Conservation (phyloP, 345 rosid genomes). For the Sisymbrium irio region DNA sequence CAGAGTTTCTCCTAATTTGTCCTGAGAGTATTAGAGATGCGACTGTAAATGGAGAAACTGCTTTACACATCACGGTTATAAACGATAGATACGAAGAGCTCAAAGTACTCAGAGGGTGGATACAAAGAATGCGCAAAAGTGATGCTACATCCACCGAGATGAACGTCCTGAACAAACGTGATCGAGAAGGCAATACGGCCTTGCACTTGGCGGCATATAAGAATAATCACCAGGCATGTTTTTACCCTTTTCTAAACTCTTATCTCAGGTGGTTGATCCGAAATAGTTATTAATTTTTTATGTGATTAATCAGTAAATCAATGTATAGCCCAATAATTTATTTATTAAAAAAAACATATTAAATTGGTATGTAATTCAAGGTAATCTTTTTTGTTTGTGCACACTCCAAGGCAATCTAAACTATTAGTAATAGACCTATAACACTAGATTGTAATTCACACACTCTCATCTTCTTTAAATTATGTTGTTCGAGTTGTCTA, state of each 20-base stretch:
- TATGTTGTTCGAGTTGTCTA: background rate
- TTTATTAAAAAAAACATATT: too few relatives aligned
- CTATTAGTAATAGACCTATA: too few relatives aligned
- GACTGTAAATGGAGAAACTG: conserved; percentile 11
- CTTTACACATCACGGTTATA: conserved; percentile 9
- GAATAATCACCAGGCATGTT: conserved; percentile 10
- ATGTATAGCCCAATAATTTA: too few relatives aligned
- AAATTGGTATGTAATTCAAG: too few relatives aligned
- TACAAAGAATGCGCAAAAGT: background rate
- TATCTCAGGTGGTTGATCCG: too few relatives aligned
- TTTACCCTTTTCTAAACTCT: background rate
- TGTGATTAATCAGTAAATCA: background rate
- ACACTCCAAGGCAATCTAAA: too few relatives aligned
- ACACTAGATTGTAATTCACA: too few relatives aligned
- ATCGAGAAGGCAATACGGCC: conserved; percentile 17
- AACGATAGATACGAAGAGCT: background rate
- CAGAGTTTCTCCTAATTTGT: background rate
- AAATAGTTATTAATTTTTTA: background rate
- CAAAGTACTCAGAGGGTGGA: background rate
- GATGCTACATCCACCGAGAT: background rate
- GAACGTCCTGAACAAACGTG: background rate
- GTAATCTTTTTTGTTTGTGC: too few relatives aligned
- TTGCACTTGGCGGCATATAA: conserved; percentile 16
- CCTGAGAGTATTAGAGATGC: conserved; percentile 15
- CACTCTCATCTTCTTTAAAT: background rate